Base-by-base conservation (phyloP, 2,329 filamentous ascomycete genomes). In the Aspergillus fructus region DNA sequence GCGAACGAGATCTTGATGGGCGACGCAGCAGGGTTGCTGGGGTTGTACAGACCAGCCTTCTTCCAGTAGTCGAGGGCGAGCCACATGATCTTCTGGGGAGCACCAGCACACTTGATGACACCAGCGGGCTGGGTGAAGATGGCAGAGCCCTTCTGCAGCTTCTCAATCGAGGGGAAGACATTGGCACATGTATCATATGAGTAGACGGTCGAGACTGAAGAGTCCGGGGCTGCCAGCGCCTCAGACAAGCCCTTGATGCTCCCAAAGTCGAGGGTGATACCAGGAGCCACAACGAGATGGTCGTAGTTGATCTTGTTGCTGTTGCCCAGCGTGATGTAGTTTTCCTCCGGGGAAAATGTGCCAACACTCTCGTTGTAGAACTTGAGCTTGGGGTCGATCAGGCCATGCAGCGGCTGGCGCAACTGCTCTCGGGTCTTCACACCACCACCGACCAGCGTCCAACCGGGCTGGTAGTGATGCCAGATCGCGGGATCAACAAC, bases 401-500 rank as follows among this genome's bases (percentile, higher is more conserved):
- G 68, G 48, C 73, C 73, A 4, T 74, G 64, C 40, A 88, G 67
- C 1, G 81, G 81, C 55, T 74, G 71, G 47, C 80, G 79, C 55
- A 89, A 72, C 23, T 86, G 80, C 61, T 86, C 76, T 67, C 85
- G 86, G 47, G 76, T 80, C 71, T 88, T 88, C 40, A 89, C 77
- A 3, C 86, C 86, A 40, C 83, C 85, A 43, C 86, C 86, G 2
- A 89, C 86, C 1, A 89, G 77, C 2, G 87, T 89, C 86, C 86
- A 89, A 53, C 86, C 86, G 1, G 86, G 85, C 70, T 89, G 86
- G 68, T 88, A 89, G 73, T 89, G 79, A 67, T 89, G 86, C 78
- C 80, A 86, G 62, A 74, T 68, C 1, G 86, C 79, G 0, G 86
- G 86, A 61, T 89, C 86, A 43, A 89, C 74, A 24, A 89, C 65